Base-by-base conservation (phyloP, 177 flowering plant species). In the Tripterygium wilfordii region DNA sequence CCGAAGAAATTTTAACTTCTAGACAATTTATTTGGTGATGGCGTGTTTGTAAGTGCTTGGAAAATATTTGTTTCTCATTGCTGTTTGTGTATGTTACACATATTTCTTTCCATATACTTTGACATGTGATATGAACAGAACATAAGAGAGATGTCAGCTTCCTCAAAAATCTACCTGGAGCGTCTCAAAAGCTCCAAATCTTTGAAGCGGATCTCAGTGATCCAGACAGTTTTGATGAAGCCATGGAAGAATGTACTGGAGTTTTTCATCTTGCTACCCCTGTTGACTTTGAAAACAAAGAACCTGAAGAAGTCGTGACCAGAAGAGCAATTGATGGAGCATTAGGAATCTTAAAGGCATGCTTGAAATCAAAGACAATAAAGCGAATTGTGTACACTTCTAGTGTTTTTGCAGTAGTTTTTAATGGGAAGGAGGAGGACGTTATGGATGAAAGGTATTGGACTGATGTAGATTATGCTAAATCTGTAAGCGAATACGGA, bases 241-340 rank as follows among this genome's bases (percentile, higher is more conserved):
- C 42, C 23, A 38, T 38, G 8, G 47, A 61, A 2, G 83, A 80
- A 1, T 75, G 80, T 54, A 22, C 41, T 0, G 80, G 80, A 1
- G 72, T 78, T 5, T 75, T 78, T 39, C 80, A 69, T 32, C 32
- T 64, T 1, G 80, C 78, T 7, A 70, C 64, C 21, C 77, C 80
- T 0, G 45, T 65, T 4, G 69, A 64, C 10, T 20, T 38, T 27
- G 53, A 41, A 3, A 58, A 13, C 28, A 43, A 54, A 53, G 70
- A 51, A 32, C 15, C 49, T 0, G 65, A 72, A 18, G 62, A 38
- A 52, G 29, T 33, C 2, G 42, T 53, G 20, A 53, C 42, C 12
- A 44, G 18, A 27, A 42, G 51, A 29, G 28, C 58, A 3, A 15
- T 54, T 2, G 37, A 37, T 24, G 58, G 58, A 45, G 15, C 51